These are phyloP conservation scores for Erysiphe neolycopersici DNA, from an alignment of 2,329 filamentous ascomycete genomes.

Conservation along the genomic window DNA sequence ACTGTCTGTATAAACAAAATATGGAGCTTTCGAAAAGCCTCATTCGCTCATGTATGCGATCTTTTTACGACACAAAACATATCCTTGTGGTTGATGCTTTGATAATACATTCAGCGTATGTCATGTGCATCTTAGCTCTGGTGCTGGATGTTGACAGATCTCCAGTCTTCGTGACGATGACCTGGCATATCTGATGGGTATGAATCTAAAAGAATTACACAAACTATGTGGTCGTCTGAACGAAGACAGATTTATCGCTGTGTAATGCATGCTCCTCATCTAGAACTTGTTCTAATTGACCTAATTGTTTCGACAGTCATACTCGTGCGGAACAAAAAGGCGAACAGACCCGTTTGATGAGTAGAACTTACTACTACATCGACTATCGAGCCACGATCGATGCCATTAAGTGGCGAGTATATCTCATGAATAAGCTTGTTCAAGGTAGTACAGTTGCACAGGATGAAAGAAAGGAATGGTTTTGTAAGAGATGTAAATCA, in stretches of 20 bases:
- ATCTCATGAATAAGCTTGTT: slow-evolving; percentile 66
- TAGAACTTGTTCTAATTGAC: not conserved
- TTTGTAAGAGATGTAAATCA: slow-evolving; percentile 53
- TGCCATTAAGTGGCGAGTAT: slow-evolving; percentile 83
- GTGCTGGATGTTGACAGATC: slow-evolving; percentile 8
- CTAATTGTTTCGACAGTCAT: slow-evolving; percentile 20
- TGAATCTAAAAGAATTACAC: slow-evolving; percentile 77
- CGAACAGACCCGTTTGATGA: slow-evolving; percentile 56
- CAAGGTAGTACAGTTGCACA: slow-evolving; percentile 59
- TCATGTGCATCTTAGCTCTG: slow-evolving; percentile 5
- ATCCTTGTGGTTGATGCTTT: slow-evolving; percentile 62
- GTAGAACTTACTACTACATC: slow-evolving; percentile 89
- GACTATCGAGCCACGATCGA: slow-evolving; percentile 88
- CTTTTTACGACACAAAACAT: slow-evolving; percentile 68
- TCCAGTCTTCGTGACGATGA: slow-evolving; percentile 57
- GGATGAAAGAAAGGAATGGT: slow-evolving; percentile 75
- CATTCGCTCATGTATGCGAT: slow-evolving; percentile 61
- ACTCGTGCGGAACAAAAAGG: slow-evolving; percentile 53
- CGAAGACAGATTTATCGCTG: slow-evolving; percentile 62
- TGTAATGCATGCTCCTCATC: slow-evolving; percentile 22
- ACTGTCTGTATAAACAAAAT: not conserved
- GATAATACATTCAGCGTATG: slow-evolving; percentile 42
- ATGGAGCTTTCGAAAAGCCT: slow-evolving; percentile 51
- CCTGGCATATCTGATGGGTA: slow-evolving; percentile 59
- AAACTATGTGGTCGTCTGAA: slow-evolving; percentile 65